Conservation (phyloP, 164 flowering plant genomes). For the Magnolia changhungtana region DNA sequence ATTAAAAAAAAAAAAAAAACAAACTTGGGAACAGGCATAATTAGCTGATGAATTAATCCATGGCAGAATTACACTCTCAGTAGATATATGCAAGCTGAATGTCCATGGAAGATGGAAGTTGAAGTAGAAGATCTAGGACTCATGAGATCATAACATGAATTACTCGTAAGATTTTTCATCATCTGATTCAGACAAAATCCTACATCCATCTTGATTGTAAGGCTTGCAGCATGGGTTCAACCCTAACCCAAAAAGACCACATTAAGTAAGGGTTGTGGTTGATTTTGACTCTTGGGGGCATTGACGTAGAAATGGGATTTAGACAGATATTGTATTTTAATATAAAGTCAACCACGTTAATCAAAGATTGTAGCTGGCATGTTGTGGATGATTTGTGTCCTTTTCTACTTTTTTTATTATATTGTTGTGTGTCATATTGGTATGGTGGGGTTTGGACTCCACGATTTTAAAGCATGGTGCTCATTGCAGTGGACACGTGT, state of each 20-base stretch:
- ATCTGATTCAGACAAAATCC: too few relatives aligned
- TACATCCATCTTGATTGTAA: background rate
- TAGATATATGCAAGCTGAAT: too few relatives aligned
- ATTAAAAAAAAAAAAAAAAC: too few relatives aligned
- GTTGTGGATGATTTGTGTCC: background rate
- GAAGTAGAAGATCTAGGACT: too few relatives aligned
- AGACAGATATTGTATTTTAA: background rate
- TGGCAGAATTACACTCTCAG: too few relatives aligned
- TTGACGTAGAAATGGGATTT: background rate
- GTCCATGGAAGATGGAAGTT: too few relatives aligned
- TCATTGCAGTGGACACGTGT: constrained; percentile 5
- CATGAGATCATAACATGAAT: too few relatives aligned
- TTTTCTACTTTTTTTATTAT: background rate
- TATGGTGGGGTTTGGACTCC: constrained; percentile 3
- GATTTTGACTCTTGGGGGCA: background rate
- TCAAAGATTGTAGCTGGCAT: constrained; percentile 2
- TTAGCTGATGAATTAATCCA: too few relatives aligned
- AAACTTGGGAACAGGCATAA: too few relatives aligned
- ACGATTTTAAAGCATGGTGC: constrained; percentile 3
- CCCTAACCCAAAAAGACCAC: background rate
- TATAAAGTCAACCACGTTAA: constrained; percentile 5
- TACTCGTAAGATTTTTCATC: too few relatives aligned
- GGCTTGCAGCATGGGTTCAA: background rate
- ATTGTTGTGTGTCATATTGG: background rate
- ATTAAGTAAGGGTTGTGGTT: background rate